These are phyloP conservation scores for Artemisia annua DNA, from an alignment of 129 eudicot genomes.

Conservation along the genomic window DNA sequence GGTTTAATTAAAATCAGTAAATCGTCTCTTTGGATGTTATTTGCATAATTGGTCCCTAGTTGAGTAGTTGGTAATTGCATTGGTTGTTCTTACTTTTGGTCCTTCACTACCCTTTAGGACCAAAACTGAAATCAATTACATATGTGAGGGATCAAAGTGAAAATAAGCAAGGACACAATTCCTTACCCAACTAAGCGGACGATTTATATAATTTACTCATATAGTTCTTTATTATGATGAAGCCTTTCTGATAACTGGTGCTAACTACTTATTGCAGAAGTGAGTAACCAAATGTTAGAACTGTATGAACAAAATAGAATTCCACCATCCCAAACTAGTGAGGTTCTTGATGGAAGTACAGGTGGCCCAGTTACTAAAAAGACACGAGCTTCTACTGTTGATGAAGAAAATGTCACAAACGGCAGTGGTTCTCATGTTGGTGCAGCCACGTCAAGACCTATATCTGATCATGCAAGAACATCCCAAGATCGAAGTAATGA, in stretches of 20 bases:
- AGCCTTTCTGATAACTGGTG: not conserved
- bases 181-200: no score
- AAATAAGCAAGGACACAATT: no score
- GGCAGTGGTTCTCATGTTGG: conserved; percentile 34
- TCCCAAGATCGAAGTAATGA: conserved; percentile 42
- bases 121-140: no score
- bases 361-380: conserved; percentile 31
- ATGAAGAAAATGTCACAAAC: conserved; percentile 31
- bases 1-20: no score
- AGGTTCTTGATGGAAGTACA: conserved; percentile 48
- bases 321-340: conserved; percentile 48
- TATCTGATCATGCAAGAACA: conserved; percentile 35
- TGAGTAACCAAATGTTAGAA: conserved; percentile 62
- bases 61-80: no score
- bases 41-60: no score
- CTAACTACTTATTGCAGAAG: conserved; percentile 39
- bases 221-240: not conserved
- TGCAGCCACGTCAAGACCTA: conserved; percentile 35
- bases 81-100: no score
- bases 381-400: conserved; percentile 26
- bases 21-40: no score
- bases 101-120: no score
- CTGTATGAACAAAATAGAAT: conserved; percentile 51
- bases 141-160: no score
- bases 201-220: not conserved